These are phyloP conservation scores for Dactylis glomerata DNA, from an alignment of 176 grass and related monocot species.

Conservation along the genomic window DNA sequence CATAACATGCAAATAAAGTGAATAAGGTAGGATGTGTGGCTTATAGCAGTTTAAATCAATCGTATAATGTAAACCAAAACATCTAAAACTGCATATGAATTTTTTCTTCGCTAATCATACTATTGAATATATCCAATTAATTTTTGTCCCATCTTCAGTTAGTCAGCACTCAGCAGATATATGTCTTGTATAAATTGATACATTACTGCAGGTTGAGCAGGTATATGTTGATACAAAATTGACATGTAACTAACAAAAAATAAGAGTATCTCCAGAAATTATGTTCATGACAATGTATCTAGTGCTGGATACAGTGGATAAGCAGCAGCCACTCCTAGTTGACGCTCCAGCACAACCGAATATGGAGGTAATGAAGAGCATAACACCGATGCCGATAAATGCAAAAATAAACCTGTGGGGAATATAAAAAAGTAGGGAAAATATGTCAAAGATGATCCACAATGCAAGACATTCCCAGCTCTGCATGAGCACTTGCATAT, in stretches of 20 bases:
- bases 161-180: background rate
- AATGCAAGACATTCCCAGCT: background rate
- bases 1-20: conserved; percentile 23
- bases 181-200: background rate
- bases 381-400: conserved; percentile 64
- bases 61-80: background rate
- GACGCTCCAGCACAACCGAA: conserved; percentile 68
- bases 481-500: background rate
- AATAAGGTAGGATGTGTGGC: conserved; percentile 14
- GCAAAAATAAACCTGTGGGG: conserved; percentile 71
- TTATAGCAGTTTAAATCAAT: background rate
- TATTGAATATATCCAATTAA: background rate
- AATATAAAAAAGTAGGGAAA: background rate
- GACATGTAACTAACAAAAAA: conserved; percentile 1
- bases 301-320: conserved; percentile 74
- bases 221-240: background rate
- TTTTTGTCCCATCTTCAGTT: background rate
- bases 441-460: background rate
- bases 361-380: conserved; percentile 71
- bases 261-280: background rate
- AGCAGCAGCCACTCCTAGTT: conserved; percentile 68
- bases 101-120: conserved; percentile 1
- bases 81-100: background rate
- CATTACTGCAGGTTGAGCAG: background rate
- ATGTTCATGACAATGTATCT: conserved; percentile 8